phyloP scores from a whole-genome alignment of 2,329 filamentous ascomycete genomes.

The Apiospora hydei region DNA sequence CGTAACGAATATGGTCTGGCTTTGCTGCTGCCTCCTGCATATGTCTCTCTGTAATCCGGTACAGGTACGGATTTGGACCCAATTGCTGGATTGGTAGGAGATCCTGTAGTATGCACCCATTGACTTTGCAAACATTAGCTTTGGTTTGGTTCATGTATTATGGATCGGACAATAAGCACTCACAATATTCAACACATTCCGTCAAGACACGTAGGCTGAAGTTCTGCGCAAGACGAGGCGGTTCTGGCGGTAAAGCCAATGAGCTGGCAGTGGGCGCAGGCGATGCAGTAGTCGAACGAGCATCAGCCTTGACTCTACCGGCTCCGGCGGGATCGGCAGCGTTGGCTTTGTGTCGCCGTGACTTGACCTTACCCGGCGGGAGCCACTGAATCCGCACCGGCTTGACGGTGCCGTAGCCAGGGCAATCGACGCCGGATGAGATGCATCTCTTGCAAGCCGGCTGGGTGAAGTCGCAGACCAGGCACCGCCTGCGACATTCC shows the following conservation, averaged over 20 bases:
- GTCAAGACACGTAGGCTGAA: conserved; percentile 29
- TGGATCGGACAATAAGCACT: conserved; percentile 24
- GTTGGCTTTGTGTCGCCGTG: conserved; percentile 27
- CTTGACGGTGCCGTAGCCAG: conserved; percentile 37
- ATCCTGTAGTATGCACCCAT: conserved; percentile 40
- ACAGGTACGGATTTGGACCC: conserved; percentile 38
- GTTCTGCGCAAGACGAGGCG: background rate
- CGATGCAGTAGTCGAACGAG: background rate
- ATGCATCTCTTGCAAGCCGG: conserved; percentile 39
- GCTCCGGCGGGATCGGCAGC: background rate
- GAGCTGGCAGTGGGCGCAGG: background rate
- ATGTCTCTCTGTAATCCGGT: conserved; percentile 34
- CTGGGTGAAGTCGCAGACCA: conserved; percentile 40
- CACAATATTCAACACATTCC: conserved; percentile 37
- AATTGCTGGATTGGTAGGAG: conserved; percentile 34
- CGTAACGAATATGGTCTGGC: conserved; percentile 40
- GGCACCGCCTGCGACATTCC: conserved; percentile 39
- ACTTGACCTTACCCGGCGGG: conserved; percentile 35
- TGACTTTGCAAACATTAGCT: conserved; percentile 32
- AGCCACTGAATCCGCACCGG: conserved; percentile 36
- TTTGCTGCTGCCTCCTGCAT: conserved; percentile 30
- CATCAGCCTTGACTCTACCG: background rate
- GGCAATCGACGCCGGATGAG: conserved; percentile 35
- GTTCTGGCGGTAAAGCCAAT: background rate
- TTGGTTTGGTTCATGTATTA: background rate